Conservation (phyloP, 1,284 basidiomycete genomes). For the Malassezia slooffiae region DNA sequence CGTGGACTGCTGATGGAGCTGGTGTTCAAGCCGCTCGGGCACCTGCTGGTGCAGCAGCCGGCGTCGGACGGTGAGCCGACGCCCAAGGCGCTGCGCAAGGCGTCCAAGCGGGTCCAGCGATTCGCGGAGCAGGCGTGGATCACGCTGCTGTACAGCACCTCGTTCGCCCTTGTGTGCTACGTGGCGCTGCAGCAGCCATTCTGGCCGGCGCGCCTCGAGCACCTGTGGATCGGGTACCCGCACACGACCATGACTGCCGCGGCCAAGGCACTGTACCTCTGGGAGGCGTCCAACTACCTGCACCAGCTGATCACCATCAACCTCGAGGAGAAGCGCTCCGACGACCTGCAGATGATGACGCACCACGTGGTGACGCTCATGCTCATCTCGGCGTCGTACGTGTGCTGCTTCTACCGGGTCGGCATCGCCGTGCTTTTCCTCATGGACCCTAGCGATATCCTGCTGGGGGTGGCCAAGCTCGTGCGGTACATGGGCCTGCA, state of each 20-base stretch:
- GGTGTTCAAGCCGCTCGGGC: conserved; percentile 29
- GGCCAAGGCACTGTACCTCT: conserved; percentile 62
- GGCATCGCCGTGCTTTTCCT: conserved; percentile 77
- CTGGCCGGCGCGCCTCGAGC: conserved; percentile 56
- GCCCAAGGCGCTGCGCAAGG: conserved; percentile 3
- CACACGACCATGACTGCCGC: conserved; percentile 64
- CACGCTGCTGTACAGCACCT: conserved; percentile 64
- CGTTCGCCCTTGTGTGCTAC: conserved; percentile 64
- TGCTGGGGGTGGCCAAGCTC: conserved; percentile 90
- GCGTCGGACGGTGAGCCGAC: conserved; percentile 6
- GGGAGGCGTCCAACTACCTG: conserved; percentile 81
- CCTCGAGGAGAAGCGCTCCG: conserved; percentile 81
- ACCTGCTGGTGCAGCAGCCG: conserved; percentile 14
- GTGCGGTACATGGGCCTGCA: conserved; percentile 67
- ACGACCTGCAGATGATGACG: conserved; percentile 88
- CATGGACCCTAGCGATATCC: conserved; percentile 88
- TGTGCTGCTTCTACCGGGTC: conserved; percentile 70
- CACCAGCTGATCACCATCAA: conserved; percentile 82
- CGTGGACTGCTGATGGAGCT: conserved; percentile 28
- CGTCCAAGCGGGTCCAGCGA: conserved; percentile 55
- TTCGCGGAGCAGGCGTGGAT: conserved; percentile 95
- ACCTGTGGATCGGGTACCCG: conserved; percentile 74
- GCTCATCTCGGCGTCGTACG: conserved; percentile 68
- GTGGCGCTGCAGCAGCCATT: conserved; percentile 56
- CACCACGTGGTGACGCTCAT: conserved; percentile 83